Conservation (phyloP, 371 early-diverging fungal genomes). For the Amoeboaphelidium protococcarum region DNA sequence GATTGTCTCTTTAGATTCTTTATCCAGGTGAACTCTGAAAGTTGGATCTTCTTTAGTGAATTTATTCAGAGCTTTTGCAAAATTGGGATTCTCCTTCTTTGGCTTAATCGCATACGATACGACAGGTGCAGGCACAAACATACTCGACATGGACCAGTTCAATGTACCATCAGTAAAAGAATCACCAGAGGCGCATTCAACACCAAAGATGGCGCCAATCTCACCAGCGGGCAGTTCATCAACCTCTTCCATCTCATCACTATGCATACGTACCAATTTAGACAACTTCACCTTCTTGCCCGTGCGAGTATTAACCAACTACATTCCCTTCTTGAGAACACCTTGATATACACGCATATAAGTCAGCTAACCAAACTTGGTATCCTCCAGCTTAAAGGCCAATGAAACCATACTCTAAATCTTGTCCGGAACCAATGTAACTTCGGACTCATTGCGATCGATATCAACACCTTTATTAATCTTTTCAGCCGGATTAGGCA, state of each 20-base stretch:
- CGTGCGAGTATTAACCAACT: conserved; percentile 59
- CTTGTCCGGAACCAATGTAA: conserved; percentile 24
- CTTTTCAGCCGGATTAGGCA: conserved; percentile 56
- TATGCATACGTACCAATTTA: conserved; percentile 90
- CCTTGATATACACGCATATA: conserved; percentile 94
- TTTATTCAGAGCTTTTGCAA: conserved; percentile 73
- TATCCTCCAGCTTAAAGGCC: conserved; percentile 85
- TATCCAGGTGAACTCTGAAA: conserved; percentile 77
- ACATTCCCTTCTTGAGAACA: conserved; percentile 51
- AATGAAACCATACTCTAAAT: conserved; percentile 56
- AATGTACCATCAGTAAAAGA: conserved; percentile 73
- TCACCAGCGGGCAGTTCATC: conserved; percentile 80
- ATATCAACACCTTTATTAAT: conserved; percentile 43
- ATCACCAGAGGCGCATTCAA: conserved; percentile 92
- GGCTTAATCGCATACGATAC: conserved; percentile 74
- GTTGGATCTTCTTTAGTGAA: conserved; percentile 96
- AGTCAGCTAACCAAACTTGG: conserved; percentile 82
- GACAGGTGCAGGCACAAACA: conserved; percentile 91
- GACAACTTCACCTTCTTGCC: conserved; percentile 87
- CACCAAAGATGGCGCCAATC: conserved; percentile 91
- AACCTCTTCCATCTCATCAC: conserved; percentile 93
- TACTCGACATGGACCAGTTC: conserved; percentile 76
- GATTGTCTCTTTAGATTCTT: conserved; percentile 76
- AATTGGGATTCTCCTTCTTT: conserved; percentile 66
- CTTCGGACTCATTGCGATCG: conserved; percentile 30